Percentiles rank a stretch among this genome's conserved stretches.
Conservation (phyloP, 495 filamentous ascomycete genomes). For the Neohortaea acidophila region DNA sequence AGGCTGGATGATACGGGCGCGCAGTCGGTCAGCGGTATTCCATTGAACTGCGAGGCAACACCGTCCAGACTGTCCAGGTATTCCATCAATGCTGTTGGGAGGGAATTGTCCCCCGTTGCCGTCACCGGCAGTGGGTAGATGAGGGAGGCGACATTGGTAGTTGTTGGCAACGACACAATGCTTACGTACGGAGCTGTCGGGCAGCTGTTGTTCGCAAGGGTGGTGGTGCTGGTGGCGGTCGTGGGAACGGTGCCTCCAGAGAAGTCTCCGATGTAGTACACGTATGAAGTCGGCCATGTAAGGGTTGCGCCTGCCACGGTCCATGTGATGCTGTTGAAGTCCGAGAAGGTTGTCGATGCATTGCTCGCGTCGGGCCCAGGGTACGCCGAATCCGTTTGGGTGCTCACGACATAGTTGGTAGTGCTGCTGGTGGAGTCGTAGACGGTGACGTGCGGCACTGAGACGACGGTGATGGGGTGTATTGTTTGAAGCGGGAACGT, state of each 20-base stretch:
- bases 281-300: slow-evolving; percentile 5
- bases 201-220: not conserved
- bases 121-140: not conserved
- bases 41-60: not conserved
- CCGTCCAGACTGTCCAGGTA: not conserved
- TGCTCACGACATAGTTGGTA: not conserved
- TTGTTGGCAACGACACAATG: not conserved
- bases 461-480: not conserved
- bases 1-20: not conserved
- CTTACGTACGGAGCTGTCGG: not conserved
- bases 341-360: not conserved
- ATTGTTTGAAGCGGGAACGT: not conserved
- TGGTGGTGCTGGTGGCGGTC: not conserved
- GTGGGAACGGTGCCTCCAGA: too few species aligned
- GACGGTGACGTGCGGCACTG: not conserved
- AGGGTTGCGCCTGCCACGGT: not conserved
- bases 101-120: not conserved
- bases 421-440: not conserved
- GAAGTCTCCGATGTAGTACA: slow-evolving; percentile 3
- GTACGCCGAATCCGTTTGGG: not conserved
- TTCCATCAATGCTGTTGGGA: not conserved
- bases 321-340: not conserved
- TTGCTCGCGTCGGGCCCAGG: not conserved
- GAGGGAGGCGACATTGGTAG: not conserved
- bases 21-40: not conserved